Percentiles rank a stretch among this genome's conserved stretches.
These are phyloP conservation scores for Verticillium alfalfae DNA, from an alignment of 2,329 filamentous ascomycete species.

Conservation along the genomic window DNA sequence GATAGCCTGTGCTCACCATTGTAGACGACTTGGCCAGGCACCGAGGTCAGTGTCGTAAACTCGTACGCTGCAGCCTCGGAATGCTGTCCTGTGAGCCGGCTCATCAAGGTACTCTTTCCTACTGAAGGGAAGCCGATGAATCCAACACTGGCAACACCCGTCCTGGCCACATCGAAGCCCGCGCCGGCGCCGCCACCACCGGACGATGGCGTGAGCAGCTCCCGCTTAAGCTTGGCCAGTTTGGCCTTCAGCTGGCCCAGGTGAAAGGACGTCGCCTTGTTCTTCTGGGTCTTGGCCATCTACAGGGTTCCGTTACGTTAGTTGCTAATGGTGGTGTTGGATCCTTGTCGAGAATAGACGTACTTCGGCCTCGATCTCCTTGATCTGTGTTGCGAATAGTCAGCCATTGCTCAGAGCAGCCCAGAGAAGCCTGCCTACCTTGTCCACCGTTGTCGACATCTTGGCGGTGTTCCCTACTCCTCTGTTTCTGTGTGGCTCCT, in stretches of 20 bases:
- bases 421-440: constrained; percentile 52
- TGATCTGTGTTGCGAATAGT: constrained; percentile 60
- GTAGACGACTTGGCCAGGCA: constrained; percentile 92
- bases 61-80: constrained; percentile 97
- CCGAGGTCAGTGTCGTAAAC: constrained; percentile 96
- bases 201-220: constrained; percentile 80
- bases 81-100: constrained; percentile 86
- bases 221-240: constrained; percentile 93
- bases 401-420: constrained; percentile 19
- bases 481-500: not conserved
- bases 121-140: constrained; percentile 99
- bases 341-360: constrained; percentile 18
- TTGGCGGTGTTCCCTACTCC: constrained; percentile 30
- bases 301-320: constrained; percentile 27
- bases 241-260: constrained; percentile 96
- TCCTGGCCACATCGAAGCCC: constrained; percentile 96
- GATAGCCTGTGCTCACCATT: constrained; percentile 54
- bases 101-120: constrained; percentile 98
- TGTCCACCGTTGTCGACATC: constrained; percentile 97
- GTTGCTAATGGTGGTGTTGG: constrained; percentile 6
- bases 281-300: constrained; percentile 97
- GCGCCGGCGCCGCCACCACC: constrained; percentile 80
- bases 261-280: constrained; percentile 92
- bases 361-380: constrained; percentile 93
- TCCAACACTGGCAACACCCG: constrained; percentile 92